Base-by-base conservation (phyloP, 2,329 filamentous ascomycete species). In the Calonectria naviculata region DNA sequence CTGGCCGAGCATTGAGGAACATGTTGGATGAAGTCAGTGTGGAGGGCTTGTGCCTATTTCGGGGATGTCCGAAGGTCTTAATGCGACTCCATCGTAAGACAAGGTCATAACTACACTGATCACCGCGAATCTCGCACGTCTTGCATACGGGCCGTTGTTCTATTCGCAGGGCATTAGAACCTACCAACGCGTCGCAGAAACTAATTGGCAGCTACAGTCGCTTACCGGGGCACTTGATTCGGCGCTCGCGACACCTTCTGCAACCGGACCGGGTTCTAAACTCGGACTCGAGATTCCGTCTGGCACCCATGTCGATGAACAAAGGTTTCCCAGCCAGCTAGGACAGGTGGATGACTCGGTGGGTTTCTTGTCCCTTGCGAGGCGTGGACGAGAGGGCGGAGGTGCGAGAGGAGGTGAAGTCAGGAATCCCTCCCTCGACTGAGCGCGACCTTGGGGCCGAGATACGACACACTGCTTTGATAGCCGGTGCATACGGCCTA, bases 31-130 rank as follows among this genome's bases (percentile, higher is more conserved):
- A 42, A n/a, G 63, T 65, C 34, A 29, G 42, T 34, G 47, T 28
- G n/a, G 63, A 29, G 21, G 42, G 26, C 21, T 29, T 36, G 46
- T 36, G 4, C n/a, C 17, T 52, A 12, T n/a, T 3, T 29, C 36
- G 36, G n/a, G 19, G 21, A 21, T 44, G 21, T 7, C 63, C 46
- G 52, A 26, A 28, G 3, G 56, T 31, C 9, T 73, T 65, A 34
- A 73, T 60, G 58, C 65, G 34, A 26, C 75, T 73, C 77, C 76
- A 79, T 66, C 61, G 72, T 63, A 79, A 66, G 12, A 70, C 73
- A 21, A 72, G 29, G 56, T 77, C 75, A 34, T 79, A 79, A 24
- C 74, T 73, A 41, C 76, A 79, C n/a, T 41, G 52, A 56, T 74
- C 72, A 13, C 75, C 74, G 17, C 76, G 60, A 28, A 73, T 60